These are phyloP conservation scores for Candida dendrica DNA, from an alignment of 805 yeast species.

Conservation along the genomic window DNA sequence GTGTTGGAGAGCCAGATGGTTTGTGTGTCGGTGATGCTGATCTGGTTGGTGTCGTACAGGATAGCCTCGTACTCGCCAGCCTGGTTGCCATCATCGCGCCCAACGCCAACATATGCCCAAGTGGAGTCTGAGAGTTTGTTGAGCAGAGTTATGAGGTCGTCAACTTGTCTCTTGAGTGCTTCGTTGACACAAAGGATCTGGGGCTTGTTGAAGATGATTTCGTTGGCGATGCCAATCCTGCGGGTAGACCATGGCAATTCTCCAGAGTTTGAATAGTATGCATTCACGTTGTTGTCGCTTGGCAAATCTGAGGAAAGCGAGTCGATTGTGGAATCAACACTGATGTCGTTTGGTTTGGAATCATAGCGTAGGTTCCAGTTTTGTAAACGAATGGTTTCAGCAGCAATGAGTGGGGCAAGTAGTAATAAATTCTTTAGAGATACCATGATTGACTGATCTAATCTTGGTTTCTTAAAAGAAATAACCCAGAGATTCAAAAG, in stretches of 20 bases:
- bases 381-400: constrained; percentile 1
- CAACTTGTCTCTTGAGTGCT: constrained; percentile 30
- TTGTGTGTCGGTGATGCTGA: constrained; percentile 26
- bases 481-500: too few relatives aligned
- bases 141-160: constrained; percentile 25
- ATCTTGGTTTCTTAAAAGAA: too few relatives aligned
- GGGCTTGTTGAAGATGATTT: constrained; percentile 25
- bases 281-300: constrained; percentile 4
- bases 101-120: constrained; percentile 34
- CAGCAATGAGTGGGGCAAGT: not conserved
- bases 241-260: constrained; percentile 30
- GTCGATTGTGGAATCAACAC: constrained; percentile 4
- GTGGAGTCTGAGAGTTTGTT: constrained; percentile 8
- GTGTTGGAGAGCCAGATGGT: constrained; percentile 37
- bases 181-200: constrained; percentile 33
- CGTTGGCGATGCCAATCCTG: constrained; percentile 27
- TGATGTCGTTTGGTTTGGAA: constrained; percentile 8
- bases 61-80: constrained; percentile 38
- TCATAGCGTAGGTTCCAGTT: constrained; percentile 14
- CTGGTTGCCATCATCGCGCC: constrained; percentile 36
- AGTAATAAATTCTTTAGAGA: not conserved
- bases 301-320: constrained; percentile 3
- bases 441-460: constrained; percentile 30
- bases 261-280: constrained; percentile 18
- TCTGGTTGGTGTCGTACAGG: constrained; percentile 24